phyloP scores from a whole-genome alignment of 148 eudicot genomes.

The Talinum fruticosum region DNA sequence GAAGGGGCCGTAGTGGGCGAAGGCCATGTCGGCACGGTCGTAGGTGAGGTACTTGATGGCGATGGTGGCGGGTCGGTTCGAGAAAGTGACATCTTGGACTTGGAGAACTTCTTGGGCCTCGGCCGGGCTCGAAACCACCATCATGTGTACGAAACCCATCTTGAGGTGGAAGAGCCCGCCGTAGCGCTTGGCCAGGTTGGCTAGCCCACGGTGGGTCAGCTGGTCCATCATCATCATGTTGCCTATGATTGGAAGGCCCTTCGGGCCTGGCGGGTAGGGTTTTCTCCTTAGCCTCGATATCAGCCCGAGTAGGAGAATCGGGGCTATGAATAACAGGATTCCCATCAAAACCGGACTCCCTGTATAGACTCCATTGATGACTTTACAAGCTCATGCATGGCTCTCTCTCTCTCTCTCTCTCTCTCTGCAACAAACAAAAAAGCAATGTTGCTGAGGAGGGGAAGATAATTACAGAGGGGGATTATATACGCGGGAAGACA shows the following conservation, averaged over 20 bases:
- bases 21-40: slow-evolving; percentile 75
- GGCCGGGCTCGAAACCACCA: slow-evolving; percentile 49
- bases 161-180: slow-evolving; percentile 63
- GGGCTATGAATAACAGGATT: slow-evolving; percentile 26
- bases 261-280: slow-evolving; percentile 61
- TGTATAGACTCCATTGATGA: neutral
- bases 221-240: slow-evolving; percentile 79
- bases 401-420: neutral
- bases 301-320: slow-evolving; percentile 27
- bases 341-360: neutral
- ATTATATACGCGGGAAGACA: too few species aligned
- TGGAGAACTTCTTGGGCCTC: slow-evolving; percentile 67
- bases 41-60: slow-evolving; percentile 66
- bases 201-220: slow-evolving; percentile 57
- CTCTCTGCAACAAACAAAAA: too few species aligned
- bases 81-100: slow-evolving; percentile 65
- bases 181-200: slow-evolving; percentile 55
- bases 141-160: slow-evolving; percentile 63
- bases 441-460: too few species aligned
- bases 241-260: slow-evolving; percentile 61
- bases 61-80: slow-evolving; percentile 68
- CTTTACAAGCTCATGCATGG: neutral
- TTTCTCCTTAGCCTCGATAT: slow-evolving; percentile 30
- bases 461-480: too few species aligned
- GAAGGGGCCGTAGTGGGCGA: slow-evolving; percentile 78